Conservation (phyloP, 73 alveolate genomes). For the Symbiodinium pilosum region DNA sequence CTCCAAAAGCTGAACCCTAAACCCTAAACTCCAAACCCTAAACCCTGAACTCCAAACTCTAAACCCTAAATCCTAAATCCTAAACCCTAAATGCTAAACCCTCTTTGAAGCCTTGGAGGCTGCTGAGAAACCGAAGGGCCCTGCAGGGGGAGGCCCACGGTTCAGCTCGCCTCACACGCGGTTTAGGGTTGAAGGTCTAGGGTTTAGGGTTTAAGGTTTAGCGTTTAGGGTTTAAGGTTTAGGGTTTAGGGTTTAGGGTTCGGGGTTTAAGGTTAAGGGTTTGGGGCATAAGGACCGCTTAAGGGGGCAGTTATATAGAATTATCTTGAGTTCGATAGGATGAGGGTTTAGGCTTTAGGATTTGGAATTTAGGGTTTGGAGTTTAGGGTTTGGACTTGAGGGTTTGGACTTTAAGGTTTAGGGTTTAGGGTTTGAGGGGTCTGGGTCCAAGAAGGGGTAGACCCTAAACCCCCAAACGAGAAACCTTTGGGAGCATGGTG, state of each 20-base stretch:
- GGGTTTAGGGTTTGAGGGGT: not conserved
- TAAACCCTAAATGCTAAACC: not conserved
- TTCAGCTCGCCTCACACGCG: conserved; percentile 41
- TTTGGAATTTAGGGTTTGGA: not conserved
- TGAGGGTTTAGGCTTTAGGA: not conserved
- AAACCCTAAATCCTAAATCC: not conserved
- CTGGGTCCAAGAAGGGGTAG: too few relatives aligned
- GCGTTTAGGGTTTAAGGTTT: not conserved
- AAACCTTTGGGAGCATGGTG: too few relatives aligned
- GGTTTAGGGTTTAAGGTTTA: not conserved
- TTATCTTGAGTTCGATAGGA: not conserved
- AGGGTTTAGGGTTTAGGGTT: not conserved
- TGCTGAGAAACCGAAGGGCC: conserved; percentile 79
- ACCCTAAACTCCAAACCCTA: not conserved
- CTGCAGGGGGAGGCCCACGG: conserved; percentile 47
- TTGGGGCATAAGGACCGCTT: not conserved
- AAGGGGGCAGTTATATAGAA: conserved; percentile 3
- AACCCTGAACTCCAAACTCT: not conserved
- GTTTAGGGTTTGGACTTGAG: not conserved
- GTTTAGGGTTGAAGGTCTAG: not conserved
- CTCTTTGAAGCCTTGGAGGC: conserved; percentile 33
- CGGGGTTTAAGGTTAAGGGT: not conserved
- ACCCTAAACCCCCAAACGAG: too few relatives aligned
- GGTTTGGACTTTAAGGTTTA: not conserved
- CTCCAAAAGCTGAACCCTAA: not conserved